phyloP scores from a whole-genome alignment of 1,284 basidiomycete genomes.

The Microbotryum silenes-acaulis region DNA sequence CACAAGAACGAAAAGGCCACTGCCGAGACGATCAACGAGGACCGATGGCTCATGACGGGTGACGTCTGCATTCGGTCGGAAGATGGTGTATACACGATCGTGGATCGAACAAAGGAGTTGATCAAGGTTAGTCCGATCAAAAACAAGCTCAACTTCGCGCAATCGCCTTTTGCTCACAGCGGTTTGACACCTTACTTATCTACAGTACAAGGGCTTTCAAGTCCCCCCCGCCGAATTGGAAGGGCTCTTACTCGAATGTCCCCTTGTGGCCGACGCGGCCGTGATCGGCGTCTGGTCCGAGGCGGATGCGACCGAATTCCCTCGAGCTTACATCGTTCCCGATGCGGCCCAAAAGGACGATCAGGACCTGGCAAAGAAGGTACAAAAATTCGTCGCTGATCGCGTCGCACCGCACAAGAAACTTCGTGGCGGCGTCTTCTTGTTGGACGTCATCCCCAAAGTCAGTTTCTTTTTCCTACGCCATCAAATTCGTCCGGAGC shows the following conservation, averaged over 20 bases:
- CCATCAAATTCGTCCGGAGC: not conserved
- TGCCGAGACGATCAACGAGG: constrained; percentile 15
- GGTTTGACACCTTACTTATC: not conserved
- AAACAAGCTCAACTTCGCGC: no score
- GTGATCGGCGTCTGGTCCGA: constrained; percentile 31
- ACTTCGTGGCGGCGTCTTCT: constrained; percentile 44
- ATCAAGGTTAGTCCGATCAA: constrained; percentile 10
- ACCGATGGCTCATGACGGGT: constrained; percentile 28
- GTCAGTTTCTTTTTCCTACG: constrained; percentile 27
- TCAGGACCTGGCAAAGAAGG: constrained; percentile 14
- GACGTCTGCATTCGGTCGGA: constrained; percentile 19
- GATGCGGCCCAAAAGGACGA: constrained; percentile 10
- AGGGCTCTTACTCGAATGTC: constrained; percentile 19
- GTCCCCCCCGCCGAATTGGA: constrained; percentile 28
- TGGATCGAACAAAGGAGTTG: constrained; percentile 23
- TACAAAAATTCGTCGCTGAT: constrained; percentile 9
- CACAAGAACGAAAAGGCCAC: constrained; percentile 21
- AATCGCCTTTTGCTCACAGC: no score
- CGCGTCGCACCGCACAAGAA: constrained; percentile 44
- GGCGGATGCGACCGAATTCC: constrained; percentile 26
- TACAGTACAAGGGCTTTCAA: constrained; percentile 16
- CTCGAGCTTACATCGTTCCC: constrained; percentile 28
- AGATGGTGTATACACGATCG: constrained; percentile 18
- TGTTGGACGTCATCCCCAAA: constrained; percentile 47
- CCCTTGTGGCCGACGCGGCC: constrained; percentile 22